Evolutionary conservation across 2,329 filamentous ascomycete species (phyloP).

Genomic region (Mariannaea sp.): DNA sequence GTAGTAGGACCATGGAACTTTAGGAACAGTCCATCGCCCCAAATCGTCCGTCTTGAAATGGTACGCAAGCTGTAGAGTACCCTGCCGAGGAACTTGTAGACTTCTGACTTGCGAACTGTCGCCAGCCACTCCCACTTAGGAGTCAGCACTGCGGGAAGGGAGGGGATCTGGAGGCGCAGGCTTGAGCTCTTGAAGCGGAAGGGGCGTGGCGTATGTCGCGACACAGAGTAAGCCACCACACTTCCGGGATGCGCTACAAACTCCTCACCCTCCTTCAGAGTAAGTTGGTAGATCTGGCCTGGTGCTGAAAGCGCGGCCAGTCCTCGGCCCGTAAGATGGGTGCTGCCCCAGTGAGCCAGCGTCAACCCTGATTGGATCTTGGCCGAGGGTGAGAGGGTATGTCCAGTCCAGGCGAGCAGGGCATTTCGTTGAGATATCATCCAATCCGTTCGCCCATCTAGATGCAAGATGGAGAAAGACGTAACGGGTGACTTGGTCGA

Average conservation of each 20-base stretch:
- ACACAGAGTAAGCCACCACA: conserved; percentile 86
- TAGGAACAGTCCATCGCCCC: conserved; percentile 91
- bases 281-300: conserved; percentile 88
- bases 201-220: conserved; percentile 73
- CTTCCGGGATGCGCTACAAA: conserved; percentile 91
- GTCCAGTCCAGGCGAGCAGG: conserved; percentile 94
- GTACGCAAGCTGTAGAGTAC: conserved; percentile 73
- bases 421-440: conserved; percentile 86
- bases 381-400: conserved; percentile 77
- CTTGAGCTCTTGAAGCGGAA: conserved; percentile 84
- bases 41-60: conserved; percentile 79
- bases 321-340: conserved; percentile 84
- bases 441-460: conserved; percentile 96
- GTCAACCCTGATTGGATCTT: conserved; percentile 76
- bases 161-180: conserved; percentile 79
- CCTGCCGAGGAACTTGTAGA: conserved; percentile 73
- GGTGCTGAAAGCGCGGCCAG: conserved; percentile 82
- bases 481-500: conserved; percentile 85
- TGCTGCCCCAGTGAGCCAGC: conserved; percentile 89
- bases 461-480: conserved; percentile 83
- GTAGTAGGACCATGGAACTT: conserved; percentile 87
- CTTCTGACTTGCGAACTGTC: conserved; percentile 70
- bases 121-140: conserved; percentile 75
- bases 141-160: conserved; percentile 61
- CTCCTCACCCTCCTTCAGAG: conserved; percentile 80